These are phyloP conservation scores for Picea mariana DNA, from an alignment of 83 land plant genomes.

Conservation along the genomic window DNA sequence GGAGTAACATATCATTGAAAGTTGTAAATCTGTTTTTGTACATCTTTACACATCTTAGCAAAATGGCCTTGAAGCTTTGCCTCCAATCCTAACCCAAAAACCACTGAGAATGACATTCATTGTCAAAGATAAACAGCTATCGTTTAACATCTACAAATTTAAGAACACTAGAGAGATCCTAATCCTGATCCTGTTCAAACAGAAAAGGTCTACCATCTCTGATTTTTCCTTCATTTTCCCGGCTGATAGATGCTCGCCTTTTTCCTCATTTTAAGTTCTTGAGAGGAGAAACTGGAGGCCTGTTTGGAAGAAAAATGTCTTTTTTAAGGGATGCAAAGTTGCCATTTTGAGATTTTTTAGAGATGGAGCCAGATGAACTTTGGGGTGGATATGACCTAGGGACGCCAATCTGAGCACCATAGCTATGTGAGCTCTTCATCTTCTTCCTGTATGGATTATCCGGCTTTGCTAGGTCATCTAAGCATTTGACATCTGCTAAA, in stretches of 20 bases:
- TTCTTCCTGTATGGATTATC: conserved; percentile 22
- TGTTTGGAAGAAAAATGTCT: not conserved
- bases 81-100: too few species aligned
- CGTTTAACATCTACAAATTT: too few species aligned
- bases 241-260: not conserved
- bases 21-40: too few species aligned
- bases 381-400: not conserved
- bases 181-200: too few species aligned
- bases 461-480: conserved; percentile 31
- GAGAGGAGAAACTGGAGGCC: not conserved
- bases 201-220: too few species aligned
- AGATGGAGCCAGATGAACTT: not conserved
- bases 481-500: conserved; percentile 25
- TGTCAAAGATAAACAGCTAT: too few species aligned
- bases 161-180: too few species aligned
- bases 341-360: not conserved
- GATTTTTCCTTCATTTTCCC: too few species aligned
- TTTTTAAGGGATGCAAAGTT: not conserved
- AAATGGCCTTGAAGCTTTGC: too few species aligned
- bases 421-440: conserved; percentile 10
- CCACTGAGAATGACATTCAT: too few species aligned
- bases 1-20: too few species aligned
- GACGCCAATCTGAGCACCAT: not conserved
- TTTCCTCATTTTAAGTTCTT: not conserved
- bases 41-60: too few species aligned